Evolutionary conservation across 163 green algal species (phyloP).

Genomic region (Scenedesmus sp.): DNA sequence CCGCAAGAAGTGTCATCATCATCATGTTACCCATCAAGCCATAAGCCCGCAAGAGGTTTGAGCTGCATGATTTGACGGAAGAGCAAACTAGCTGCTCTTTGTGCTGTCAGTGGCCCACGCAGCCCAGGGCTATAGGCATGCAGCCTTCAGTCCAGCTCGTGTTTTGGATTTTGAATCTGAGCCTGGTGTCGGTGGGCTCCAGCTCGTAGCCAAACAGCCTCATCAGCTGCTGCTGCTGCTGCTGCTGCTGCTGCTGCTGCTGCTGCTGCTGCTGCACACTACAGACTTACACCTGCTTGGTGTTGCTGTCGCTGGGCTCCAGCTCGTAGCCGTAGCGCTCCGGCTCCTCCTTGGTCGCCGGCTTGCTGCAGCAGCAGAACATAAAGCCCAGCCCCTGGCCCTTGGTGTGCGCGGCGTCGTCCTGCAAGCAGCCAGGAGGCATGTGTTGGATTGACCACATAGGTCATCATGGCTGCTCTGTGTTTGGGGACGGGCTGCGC

Average conservation of each 20-base stretch:
- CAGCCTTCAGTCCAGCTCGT: too few species aligned
- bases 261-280: neutral
- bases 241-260: neutral
- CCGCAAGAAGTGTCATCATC: too few species aligned
- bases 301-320: conserved; percentile 1
- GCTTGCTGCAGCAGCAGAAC: conserved; percentile 36
- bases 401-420: conserved; percentile 34
- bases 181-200: too few species aligned
- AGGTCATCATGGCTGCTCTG: neutral
- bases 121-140: too few species aligned
- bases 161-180: too few species aligned
- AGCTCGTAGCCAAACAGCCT: neutral
- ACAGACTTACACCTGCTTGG: neutral
- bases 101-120: neutral
- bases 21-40: too few species aligned
- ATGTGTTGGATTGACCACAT: too few species aligned
- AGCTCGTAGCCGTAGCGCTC: conserved; percentile 1
- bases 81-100: neutral
- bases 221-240: neutral
- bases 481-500: too few species aligned
- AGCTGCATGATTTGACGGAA: too few species aligned
- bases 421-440: neutral
- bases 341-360: conserved; percentile 5
- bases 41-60: neutral
- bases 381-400: conserved; percentile 52